Evolutionary conservation across 257 asterid genomes (phyloP).

Genomic region (Scutellaria minor): DNA sequence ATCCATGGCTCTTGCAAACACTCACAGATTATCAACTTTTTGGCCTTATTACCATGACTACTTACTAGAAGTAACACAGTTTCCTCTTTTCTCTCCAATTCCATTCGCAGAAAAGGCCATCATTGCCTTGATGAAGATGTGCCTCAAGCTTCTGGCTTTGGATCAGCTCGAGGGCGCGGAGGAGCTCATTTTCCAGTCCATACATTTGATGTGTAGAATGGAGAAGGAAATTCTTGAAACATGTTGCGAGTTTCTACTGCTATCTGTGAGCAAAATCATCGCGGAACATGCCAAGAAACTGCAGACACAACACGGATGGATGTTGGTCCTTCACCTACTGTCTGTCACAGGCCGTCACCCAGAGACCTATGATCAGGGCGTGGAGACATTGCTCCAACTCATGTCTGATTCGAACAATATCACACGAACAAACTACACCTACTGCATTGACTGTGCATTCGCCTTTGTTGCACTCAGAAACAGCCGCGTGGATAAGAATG

Average conservation of each 20-base stretch:
- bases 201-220: slow-evolving; percentile 78
- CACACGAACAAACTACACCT: slow-evolving; percentile 64
- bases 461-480: slow-evolving; percentile 81
- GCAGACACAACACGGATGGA: slow-evolving; percentile 80
- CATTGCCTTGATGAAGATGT: slow-evolving; percentile 62
- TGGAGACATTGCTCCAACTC: slow-evolving; percentile 58
- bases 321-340: slow-evolving; percentile 70
- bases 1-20: slow-evolving; percentile 56
- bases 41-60: slow-evolving; percentile 90
- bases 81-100: slow-evolving; percentile 77
- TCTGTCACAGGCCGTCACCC: slow-evolving; percentile 90
- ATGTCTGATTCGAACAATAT: slow-evolving; percentile 62
- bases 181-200: slow-evolving; percentile 80
- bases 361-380: slow-evolving; percentile 80
- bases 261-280: slow-evolving; percentile 61
- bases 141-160: slow-evolving; percentile 67
- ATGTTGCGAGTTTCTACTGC: slow-evolving; percentile 67
- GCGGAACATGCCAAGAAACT: slow-evolving; percentile 65
- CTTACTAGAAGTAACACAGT: slow-evolving; percentile 72
- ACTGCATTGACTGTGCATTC: slow-evolving; percentile 82
- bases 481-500: slow-evolving; percentile 73
- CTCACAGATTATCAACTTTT: slow-evolving; percentile 61
- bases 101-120: slow-evolving; percentile 81
- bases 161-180: slow-evolving; percentile 60
- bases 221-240: slow-evolving; percentile 89